Evolutionary conservation across 108 stramenopile genomes (phyloP).

Genomic region (Cyclotella choctawhatcheeana): DNA sequence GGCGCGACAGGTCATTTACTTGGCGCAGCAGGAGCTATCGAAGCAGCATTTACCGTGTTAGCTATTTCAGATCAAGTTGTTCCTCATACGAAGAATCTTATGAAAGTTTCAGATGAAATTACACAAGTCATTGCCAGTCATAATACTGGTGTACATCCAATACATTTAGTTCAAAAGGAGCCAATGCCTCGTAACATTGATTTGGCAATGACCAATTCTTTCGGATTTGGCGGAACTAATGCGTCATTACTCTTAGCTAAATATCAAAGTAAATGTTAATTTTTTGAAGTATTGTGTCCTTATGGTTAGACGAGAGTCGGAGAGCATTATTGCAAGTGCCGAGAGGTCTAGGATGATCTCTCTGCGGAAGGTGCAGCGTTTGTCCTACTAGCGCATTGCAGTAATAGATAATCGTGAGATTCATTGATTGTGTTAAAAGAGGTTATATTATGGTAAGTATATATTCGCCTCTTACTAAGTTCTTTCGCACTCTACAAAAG

Average conservation of each 20-base stretch:
- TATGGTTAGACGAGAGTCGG: too few relatives aligned
- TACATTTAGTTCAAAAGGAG: slow-evolving; percentile 53
- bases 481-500: too few relatives aligned
- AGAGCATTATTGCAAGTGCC: too few relatives aligned
- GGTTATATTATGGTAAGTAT: too few relatives aligned
- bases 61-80: slow-evolving; percentile 63
- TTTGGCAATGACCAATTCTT: slow-evolving; percentile 89
- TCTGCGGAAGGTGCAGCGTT: too few relatives aligned
- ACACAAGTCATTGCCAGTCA: not conserved
- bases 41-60: slow-evolving; percentile 89
- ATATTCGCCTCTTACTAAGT: too few relatives aligned
- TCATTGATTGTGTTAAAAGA: too few relatives aligned
- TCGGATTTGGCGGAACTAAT: slow-evolving; percentile 99
- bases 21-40: slow-evolving; percentile 96
- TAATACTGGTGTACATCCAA: not conserved
- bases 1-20: slow-evolving; percentile 96
- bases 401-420: too few relatives aligned
- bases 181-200: slow-evolving; percentile 32
- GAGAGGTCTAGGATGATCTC: too few relatives aligned
- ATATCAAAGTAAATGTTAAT: too few relatives aligned
- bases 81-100: slow-evolving; percentile 89
- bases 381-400: too few relatives aligned
- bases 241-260: slow-evolving; percentile 84
- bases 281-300: too few relatives aligned
- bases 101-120: slow-evolving; percentile 34